phyloP scores from a whole-genome alignment of 2,329 filamentous ascomycete genomes.

The Hypoxylon sp. region DNA sequence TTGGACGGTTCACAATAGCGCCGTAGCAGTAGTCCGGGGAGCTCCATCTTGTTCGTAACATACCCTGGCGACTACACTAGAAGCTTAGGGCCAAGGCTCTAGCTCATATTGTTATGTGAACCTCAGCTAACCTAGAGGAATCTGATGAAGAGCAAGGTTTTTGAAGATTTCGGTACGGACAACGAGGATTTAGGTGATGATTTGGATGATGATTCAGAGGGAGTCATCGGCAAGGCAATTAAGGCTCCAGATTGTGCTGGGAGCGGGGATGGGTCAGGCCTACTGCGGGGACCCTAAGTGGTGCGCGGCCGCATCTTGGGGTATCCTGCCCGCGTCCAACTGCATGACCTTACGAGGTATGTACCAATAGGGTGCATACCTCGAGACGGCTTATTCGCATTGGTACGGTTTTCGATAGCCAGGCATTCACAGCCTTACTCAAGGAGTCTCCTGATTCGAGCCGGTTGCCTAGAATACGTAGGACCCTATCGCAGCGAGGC shows the following conservation, averaged over 20 bases:
- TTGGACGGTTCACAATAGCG: background rate
- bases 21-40: background rate
- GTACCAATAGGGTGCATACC: background rate
- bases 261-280: background rate
- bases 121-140: no score
- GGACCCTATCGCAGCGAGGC: slow-evolving; percentile 24
- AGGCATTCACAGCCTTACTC: slow-evolving; percentile 1
- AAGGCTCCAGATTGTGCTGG: background rate
- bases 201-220: background rate
- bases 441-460: slow-evolving; percentile 9
- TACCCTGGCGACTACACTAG: no score
- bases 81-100: no score
- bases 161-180: no score
- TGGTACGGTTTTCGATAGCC: background rate
- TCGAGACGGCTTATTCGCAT: background rate
- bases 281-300: background rate
- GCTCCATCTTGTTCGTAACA: no score
- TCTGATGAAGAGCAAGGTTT: no score
- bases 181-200: background rate
- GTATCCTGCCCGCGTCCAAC: no score
- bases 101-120: no score
- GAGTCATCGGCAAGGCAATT: no score
- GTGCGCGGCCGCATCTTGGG: no score
- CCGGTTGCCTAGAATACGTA: slow-evolving; percentile 14
- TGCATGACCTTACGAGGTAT: background rate